Percentiles rank a stretch among this genome's conserved stretches.
Conservation (phyloP, 768 basidiomycete species). For the Lyophyllum shimeji region DNA sequence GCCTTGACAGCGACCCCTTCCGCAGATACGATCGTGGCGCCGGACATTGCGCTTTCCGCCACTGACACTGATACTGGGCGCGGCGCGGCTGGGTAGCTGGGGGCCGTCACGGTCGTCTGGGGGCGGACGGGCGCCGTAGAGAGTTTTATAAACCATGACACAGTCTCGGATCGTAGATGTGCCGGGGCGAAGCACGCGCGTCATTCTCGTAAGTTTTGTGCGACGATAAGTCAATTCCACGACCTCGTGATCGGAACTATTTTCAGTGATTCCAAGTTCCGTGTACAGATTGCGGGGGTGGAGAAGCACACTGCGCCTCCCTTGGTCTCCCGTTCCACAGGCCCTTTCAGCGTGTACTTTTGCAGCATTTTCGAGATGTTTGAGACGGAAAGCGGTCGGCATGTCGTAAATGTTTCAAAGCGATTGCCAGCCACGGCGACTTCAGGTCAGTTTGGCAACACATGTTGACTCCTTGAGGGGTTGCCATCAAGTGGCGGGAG, state of each 20-base stretch:
- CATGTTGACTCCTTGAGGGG: no score
- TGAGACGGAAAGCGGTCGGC: not conserved
- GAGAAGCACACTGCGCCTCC: no score
- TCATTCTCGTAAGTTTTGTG: no score
- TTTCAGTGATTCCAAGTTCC: no score
- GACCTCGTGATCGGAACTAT: constrained; percentile 1
- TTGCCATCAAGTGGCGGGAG: not conserved
- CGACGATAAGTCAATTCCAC: not conserved
- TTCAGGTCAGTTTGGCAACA: not conserved
- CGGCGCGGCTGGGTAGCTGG: not conserved
- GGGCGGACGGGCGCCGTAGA: not conserved
- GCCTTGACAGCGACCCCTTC: constrained; percentile 28
- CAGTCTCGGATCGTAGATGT: not conserved
- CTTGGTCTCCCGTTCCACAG: no score
- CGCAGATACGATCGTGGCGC: not conserved
- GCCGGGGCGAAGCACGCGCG: not conserved
- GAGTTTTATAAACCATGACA: not conserved
- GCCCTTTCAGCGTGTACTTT: not conserved
- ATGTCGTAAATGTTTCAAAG: not conserved
- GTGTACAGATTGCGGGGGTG: no score
- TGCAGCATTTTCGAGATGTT: not conserved
- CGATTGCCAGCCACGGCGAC: not conserved
- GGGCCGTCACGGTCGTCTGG: not conserved
- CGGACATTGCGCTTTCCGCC: not conserved
- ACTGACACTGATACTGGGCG: not conserved